Evolutionary conservation across 1,284 basidiomycete species (phyloP), one percentile per base, ranked within the genome.

Genomic region (Ustanciosporium gigantosporum): DNA sequence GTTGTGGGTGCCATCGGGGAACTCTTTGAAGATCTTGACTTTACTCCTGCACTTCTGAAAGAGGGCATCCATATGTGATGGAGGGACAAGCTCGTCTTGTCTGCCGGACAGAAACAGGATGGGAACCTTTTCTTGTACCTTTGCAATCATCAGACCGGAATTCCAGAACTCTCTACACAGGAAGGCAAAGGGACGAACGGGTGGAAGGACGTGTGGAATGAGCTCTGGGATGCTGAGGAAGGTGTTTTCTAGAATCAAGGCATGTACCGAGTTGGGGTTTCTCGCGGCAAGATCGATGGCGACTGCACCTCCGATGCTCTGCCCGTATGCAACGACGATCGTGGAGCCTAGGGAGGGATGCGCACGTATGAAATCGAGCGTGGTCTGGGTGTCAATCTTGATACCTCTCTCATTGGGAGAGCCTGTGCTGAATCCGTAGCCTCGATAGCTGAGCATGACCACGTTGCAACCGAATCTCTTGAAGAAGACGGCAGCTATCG

Each of bases 231-330:
- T 72, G 48, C 66, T 71, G 5, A 74, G 41, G 37, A 74, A 76
- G 11, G 74, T 76, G 79, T 97, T 97, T 80, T 97, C 93, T 45
- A 97, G 82, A 42, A 96, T 85, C n/a, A 91, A 79, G 0, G 86
- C 88, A n/a, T 81, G 62, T 43, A 90, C 85, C 79, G 68, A 84
- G 22, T 83, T 79, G 0, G 88, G 84, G 74, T 93, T 93, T 29
- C 84, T 83, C 46, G 86, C 87, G 0, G 89, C 89, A 4, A 95
- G 85, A 77, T 93, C 88, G 41, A 96, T 88, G 13, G 89, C 84
- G 2, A 97, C 92, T 0, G 93, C 93, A n/a, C 93, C 93, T 14
- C 94, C 94, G 23, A 98, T 90, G 6, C 89, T 92, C 78, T 97
- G 94, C 0, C 94, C 93, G 70, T 91, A 97, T 0, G 93, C 78